These are phyloP conservation scores for Solanum virginianum DNA, from an alignment of 257 asterid genomes.

Conservation along the genomic window DNA sequence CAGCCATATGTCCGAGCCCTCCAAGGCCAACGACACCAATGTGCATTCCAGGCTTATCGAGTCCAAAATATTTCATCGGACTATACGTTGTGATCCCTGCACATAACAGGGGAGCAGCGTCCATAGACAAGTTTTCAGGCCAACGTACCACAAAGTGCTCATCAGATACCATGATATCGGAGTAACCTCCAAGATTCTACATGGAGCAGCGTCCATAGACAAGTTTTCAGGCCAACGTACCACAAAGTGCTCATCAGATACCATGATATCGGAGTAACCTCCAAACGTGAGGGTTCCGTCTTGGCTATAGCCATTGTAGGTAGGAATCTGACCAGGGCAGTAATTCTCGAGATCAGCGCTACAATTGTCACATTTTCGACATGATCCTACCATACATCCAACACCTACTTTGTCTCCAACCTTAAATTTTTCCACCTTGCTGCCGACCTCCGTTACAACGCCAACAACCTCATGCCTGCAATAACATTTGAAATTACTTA, in stretches of 20 bases:
- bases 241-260: conserved; percentile 39
- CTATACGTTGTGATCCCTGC: too few species aligned
- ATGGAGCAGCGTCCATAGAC: too few species aligned
- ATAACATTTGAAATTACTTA: neutral
- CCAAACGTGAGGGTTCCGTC: conserved; percentile 45
- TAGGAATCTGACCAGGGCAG: conserved; percentile 23
- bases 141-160: conserved; percentile 43
- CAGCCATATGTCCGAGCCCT: conserved; percentile 47
- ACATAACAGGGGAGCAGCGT: conserved; percentile 24
- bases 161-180: conserved; percentile 34
- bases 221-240: conserved; percentile 43
- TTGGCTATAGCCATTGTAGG: conserved; percentile 11
- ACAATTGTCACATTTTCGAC: conserved; percentile 43
- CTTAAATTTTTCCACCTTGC: conserved; percentile 33
- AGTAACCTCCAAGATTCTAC: conserved; percentile 59
- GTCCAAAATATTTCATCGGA: too few species aligned
- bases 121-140: conserved; percentile 44
- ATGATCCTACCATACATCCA: conserved; percentile 55
- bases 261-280: conserved; percentile 45
- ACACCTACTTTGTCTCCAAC: conserved; percentile 57
- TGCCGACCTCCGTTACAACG: conserved; percentile 46
- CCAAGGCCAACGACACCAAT: conserved; percentile 46
- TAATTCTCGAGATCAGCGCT: conserved; percentile 34
- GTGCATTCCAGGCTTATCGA: conserved; percentile 13
- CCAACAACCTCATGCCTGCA: conserved; percentile 63